These are phyloP conservation scores for Tricladium varicosporioides DNA, from an alignment of 2,329 filamentous ascomycete genomes.

Conservation along the genomic window DNA sequence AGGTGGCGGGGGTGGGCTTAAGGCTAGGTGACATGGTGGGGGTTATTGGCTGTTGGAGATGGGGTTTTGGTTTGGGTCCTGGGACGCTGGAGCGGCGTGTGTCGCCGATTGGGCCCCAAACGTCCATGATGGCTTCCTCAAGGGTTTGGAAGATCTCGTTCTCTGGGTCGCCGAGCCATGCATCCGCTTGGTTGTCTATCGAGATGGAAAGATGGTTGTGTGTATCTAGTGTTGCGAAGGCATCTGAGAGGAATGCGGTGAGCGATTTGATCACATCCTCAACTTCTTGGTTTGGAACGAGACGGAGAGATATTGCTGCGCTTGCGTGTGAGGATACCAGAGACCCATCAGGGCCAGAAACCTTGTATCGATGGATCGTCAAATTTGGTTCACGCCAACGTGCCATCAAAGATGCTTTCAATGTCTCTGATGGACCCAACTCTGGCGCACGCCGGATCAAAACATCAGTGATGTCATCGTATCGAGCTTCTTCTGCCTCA, in stretches of 20 bases:
- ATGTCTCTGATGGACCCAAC: constrained; percentile 56
- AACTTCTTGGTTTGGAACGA: constrained; percentile 91
- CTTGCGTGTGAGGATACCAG: constrained; percentile 89
- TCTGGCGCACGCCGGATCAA: constrained; percentile 70
- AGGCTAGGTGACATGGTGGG: constrained; percentile 27
- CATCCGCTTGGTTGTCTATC: constrained; percentile 91
- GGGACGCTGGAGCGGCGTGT: constrained; percentile 39
- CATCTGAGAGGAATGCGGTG: constrained; percentile 61
- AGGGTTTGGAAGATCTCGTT: constrained; percentile 90
- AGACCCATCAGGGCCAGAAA: constrained; percentile 86
- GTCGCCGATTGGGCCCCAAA: constrained; percentile 65
- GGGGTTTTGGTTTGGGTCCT: constrained; percentile 31
- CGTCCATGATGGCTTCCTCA: constrained; percentile 78
- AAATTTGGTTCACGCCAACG: constrained; percentile 94
- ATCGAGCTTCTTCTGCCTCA: constrained; percentile 72
- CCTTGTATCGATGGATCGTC: constrained; percentile 90
- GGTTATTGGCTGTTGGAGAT: constrained; percentile 17
- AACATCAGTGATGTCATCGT: constrained; percentile 78
- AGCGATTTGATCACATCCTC: constrained; percentile 70
- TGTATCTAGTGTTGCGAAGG: constrained; percentile 74
- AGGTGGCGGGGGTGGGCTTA: constrained; percentile 47
- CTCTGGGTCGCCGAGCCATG: constrained; percentile 89
- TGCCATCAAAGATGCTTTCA: constrained; percentile 85
- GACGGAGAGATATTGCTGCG: constrained; percentile 82
- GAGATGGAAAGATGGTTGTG: constrained; percentile 78